Evolutionary conservation across 2,329 filamentous ascomycete genomes (phyloP).

Genomic region (Lecanicillium sp.): DNA sequence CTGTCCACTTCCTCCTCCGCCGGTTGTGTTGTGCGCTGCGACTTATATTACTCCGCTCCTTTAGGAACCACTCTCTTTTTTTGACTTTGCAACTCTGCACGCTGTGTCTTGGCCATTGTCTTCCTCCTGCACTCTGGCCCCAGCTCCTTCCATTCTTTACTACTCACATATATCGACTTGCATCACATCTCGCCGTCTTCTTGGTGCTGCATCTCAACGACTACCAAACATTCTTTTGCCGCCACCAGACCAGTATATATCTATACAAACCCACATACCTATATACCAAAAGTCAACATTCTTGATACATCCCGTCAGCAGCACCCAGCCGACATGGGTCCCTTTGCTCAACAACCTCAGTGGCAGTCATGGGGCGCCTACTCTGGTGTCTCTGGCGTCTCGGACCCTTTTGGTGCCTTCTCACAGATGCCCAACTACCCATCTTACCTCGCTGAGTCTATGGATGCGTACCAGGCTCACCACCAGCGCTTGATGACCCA

Average conservation of each 20-base stretch:
- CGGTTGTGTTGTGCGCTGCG: conserved; percentile 2
- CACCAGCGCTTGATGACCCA: conserved; percentile 29
- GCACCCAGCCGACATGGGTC: conserved; percentile 19
- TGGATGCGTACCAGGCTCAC: conserved; percentile 29
- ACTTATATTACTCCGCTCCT: neutral
- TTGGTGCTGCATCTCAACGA: neutral
- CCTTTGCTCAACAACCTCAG: conserved; percentile 25
- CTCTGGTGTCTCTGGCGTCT: conserved; percentile 16
- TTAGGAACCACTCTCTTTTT: conserved; percentile 1
- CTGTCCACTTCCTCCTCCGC: conserved; percentile 1
- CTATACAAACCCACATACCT: no score
- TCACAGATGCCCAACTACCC: conserved; percentile 25
- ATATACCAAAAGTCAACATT: no score
- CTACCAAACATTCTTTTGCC: no score
- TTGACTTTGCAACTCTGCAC: conserved; percentile 1
- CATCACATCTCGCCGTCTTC: conserved; percentile 1
- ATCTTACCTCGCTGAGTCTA: conserved; percentile 28
- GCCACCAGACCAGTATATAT: no score
- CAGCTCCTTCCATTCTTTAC: conserved; percentile 9
- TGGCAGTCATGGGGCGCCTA: conserved; percentile 30
- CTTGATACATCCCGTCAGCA: neutral
- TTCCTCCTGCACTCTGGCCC: conserved; percentile 7
- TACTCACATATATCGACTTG: conserved; percentile 3
- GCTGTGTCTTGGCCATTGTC: neutral
- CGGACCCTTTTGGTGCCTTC: conserved; percentile 23